Evolutionary conservation across 305 asterid genomes (phyloP), one percentile per base, ranked within the genome.

Genomic region (Solanum hybrid): DNA sequence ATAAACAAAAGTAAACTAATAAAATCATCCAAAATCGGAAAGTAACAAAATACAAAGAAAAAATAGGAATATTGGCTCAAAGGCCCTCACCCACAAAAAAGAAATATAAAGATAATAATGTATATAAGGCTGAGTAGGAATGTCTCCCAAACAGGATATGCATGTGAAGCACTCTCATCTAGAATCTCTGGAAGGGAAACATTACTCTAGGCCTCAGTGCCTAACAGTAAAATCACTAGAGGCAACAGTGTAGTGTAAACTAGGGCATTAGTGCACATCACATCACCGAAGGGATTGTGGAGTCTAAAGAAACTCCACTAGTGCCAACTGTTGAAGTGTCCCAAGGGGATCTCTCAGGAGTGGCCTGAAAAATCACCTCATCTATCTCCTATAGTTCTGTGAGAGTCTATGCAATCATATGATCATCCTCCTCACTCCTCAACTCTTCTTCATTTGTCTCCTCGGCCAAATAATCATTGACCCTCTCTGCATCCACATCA

Each of bases 351-450:
- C 28, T 64, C 73, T 64, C 13, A 22, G 1, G 1, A 22, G 13
- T 64, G 26, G 13, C 28, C 28, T 64, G 73, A 8, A 64, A 22
- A 8, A 22, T 64, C 13, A 22, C 28, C 12, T 64, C 11, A 0
- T 64, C 1, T 22, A 2, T 22, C 28, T 22, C 12, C 1, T 22
- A 3, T 1, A 22, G 1, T 5, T 22, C 6, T 0, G 2, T 22
- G 73, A 64, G 73, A 22, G 73, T 64, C 73, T 22, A 64, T 22
- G 12, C 6, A 64, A 64, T 64, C 73, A 3, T 28, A 64, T 22
- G 28, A 12, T 64, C 73, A 64, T 64, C 73, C 73, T 64, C 0
- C 6, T 64, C 73, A 22, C 28, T 8, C 28, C 13, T 8, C 28
- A 64, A 22, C 5, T 64, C 6, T 22, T 64, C 73, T 10, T 64